A percentile compares a stretch with the other conserved stretches of the same genome.
Conservation (phyloP, 2,329 filamentous ascomycete species). For the Ceratocystis eucalypticola region DNA sequence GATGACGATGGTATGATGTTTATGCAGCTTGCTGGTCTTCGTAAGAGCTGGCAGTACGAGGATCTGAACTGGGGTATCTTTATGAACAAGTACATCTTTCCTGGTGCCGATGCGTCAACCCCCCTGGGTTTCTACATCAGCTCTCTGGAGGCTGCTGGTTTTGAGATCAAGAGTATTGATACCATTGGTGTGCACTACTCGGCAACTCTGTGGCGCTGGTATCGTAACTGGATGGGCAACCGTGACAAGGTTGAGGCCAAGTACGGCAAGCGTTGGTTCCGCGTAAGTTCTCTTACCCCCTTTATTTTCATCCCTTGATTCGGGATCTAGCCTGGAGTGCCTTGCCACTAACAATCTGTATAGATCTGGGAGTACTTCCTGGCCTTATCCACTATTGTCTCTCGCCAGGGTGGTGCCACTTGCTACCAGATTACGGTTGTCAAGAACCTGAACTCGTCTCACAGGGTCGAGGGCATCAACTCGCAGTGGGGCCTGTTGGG, state of each 20-base stretch:
- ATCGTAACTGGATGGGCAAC: constrained; percentile 96
- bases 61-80: constrained; percentile 96
- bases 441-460: constrained; percentile 81
- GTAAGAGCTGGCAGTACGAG: constrained; percentile 95
- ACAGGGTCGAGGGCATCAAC: constrained; percentile 61
- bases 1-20: constrained; percentile 94
- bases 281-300: constrained; percentile 43
- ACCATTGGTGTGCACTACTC: constrained; percentile 96
- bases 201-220: constrained; percentile 94
- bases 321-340: not conserved
- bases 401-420: constrained; percentile 69
- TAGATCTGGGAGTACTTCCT: constrained; percentile 93
- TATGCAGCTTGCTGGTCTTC: constrained; percentile 86
- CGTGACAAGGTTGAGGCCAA: constrained; percentile 83
- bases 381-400: constrained; percentile 69
- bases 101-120: constrained; percentile 87
- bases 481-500: constrained; percentile 56
- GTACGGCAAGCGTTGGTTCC: constrained; percentile 91
- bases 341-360: constrained; percentile 11
- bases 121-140: constrained; percentile 80
- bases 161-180: constrained; percentile 77
- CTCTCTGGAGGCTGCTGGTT: constrained; percentile 66
- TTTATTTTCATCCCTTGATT: not conserved
- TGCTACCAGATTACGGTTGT: constrained; percentile 79
- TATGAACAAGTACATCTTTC: constrained; percentile 99